A percentile compares a stretch with the other conserved stretches of the same genome.
phyloP scores from a whole-genome alignment of 169 alveolate genomes.

The Neospora caninum region DNA sequence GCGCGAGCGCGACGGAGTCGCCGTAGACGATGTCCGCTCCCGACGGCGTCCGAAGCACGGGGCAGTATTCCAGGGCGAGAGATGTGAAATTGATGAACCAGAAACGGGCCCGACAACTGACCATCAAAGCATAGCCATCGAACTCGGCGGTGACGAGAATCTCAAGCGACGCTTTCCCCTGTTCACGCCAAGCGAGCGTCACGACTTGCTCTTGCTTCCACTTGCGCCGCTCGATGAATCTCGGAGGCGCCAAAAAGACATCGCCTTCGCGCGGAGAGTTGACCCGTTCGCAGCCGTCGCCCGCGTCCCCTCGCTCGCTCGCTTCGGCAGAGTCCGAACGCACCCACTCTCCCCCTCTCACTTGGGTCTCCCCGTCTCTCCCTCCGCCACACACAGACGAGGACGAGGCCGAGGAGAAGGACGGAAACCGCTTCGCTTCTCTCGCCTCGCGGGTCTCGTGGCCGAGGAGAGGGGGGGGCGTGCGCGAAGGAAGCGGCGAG shows the following conservation, averaged over 20 bases:
- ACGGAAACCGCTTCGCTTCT: background rate
- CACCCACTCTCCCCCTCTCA: too few relatives aligned
- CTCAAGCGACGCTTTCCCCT: background rate
- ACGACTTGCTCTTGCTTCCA: conserved; percentile 19
- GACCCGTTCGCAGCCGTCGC: too few relatives aligned
- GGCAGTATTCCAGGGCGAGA: conserved; percentile 25
- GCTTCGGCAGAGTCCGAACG: too few relatives aligned
- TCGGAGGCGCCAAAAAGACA: background rate
- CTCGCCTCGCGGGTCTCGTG: background rate
- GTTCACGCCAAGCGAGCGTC: background rate
- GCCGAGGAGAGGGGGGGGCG: too few relatives aligned
- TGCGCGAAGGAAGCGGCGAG: too few relatives aligned
- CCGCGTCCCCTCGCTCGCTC: too few relatives aligned
- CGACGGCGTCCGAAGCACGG: conserved; percentile 9
- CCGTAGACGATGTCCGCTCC: conserved; percentile 27
- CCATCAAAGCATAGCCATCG: background rate
- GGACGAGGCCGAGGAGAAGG: background rate
- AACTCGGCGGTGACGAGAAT: background rate
- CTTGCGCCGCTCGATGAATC: background rate
- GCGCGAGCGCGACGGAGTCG: conserved; percentile 28
- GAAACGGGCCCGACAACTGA: conserved; percentile 11
- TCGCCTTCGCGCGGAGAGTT: background rate
- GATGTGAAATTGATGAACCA: conserved; percentile 44
- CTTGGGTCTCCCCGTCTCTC: background rate
- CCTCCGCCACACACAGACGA: background rate